Conservation (phyloP, 345 rosid species). For the Gossypium herbaceum region DNA sequence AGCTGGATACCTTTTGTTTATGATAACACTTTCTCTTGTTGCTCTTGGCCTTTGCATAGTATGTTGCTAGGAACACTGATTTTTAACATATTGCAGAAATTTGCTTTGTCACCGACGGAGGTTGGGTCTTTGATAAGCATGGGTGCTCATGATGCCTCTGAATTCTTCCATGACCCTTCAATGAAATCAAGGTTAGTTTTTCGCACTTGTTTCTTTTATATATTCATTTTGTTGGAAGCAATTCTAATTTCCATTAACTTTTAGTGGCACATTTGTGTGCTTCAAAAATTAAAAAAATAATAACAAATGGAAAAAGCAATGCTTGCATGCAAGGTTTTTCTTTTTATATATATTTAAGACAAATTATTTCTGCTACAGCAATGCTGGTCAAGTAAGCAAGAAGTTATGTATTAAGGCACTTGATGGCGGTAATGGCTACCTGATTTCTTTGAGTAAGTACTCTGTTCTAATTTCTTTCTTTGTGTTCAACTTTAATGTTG, state of each 20-base stretch:
- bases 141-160: slow-evolving; percentile 65
- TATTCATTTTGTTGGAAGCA: neutral
- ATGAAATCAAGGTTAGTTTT: slow-evolving; percentile 61
- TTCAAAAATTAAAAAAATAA: neutral
- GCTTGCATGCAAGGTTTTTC: neutral
- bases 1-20: neutral
- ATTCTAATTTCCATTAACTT: neutral
- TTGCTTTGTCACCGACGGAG: slow-evolving; percentile 89
- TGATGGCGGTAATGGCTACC: slow-evolving; percentile 62
- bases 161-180: slow-evolving; percentile 93
- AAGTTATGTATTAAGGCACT: slow-evolving; percentile 64
- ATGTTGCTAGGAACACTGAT: neutral
- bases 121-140: slow-evolving; percentile 77
- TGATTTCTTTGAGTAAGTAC: slow-evolving; percentile 70
- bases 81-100: slow-evolving; percentile 40
- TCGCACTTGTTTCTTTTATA: neutral
- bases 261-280: neutral
- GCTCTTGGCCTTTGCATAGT: neutral
- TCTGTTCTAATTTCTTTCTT: neutral
- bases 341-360: neutral
- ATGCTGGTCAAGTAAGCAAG: slow-evolving; percentile 95
- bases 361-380: slow-evolving; percentile 41
- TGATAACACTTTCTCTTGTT: neutral
- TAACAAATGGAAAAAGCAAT: neutral
- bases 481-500: slow-evolving; percentile 4